These are phyloP conservation scores for Globisporangium solare DNA, from an alignment of 352 stramenopile species.

Conservation along the genomic window DNA sequence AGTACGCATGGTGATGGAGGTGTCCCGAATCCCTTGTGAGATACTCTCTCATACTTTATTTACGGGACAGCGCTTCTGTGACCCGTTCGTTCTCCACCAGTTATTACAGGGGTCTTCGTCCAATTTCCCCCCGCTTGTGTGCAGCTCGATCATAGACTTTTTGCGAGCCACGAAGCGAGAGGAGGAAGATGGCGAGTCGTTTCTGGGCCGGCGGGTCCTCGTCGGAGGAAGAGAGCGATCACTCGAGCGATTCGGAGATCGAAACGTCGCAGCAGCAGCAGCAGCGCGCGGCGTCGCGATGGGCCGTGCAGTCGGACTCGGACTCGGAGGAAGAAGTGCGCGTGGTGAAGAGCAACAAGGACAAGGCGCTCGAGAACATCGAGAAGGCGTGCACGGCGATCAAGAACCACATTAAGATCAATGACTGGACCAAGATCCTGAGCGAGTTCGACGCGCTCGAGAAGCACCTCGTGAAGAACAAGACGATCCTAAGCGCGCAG, in stretches of 20 bases:
- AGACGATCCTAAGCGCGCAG: constrained; percentile 81
- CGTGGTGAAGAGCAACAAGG: constrained; percentile 95
- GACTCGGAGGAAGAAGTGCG: constrained; percentile 86
- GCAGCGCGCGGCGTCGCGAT: constrained; percentile 65
- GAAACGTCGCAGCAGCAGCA: constrained; percentile 73
- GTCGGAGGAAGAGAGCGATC: constrained; percentile 75
- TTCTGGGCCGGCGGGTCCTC: constrained; percentile 83
- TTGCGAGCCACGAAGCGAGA: constrained; percentile 6
- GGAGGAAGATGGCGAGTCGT: constrained; percentile 57
- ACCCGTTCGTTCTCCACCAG: constrained; percentile 11
- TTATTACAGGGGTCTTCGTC: constrained; percentile 8
- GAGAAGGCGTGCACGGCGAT: constrained; percentile 65
- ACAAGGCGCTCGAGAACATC: constrained; percentile 81
- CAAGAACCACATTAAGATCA: constrained; percentile 94
- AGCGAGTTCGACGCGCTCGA: constrained; percentile 91
- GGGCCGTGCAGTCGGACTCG: constrained; percentile 80
- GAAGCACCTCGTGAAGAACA: constrained; percentile 90
- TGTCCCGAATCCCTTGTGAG: neutral
- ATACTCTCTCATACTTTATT: neutral
- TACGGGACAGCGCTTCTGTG: neutral
- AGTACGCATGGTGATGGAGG: neutral
- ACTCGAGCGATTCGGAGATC: constrained; percentile 70
- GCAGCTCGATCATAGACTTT: neutral
- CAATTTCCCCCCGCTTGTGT: no score
- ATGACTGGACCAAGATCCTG: constrained; percentile 95